Evolutionary conservation across 495 filamentous ascomycete genomes (phyloP).

Genomic region (Evernia prunastri): DNA sequence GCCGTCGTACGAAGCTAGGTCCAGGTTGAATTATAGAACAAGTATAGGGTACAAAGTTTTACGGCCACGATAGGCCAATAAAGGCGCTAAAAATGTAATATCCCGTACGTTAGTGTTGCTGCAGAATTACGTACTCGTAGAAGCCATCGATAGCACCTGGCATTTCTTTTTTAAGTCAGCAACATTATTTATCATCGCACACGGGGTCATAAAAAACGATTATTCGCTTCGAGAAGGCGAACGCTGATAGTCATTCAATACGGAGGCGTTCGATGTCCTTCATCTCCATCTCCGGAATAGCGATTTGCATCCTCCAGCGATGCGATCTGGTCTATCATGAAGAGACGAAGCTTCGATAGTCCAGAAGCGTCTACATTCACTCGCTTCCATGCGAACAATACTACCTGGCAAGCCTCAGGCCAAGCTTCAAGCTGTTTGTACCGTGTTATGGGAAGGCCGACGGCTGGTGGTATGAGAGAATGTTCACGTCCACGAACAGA

Average conservation of each 20-base stretch:
- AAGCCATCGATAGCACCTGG: neutral
- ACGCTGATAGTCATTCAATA: neutral
- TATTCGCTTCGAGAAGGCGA: neutral
- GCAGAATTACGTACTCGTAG: neutral
- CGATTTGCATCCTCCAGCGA: neutral
- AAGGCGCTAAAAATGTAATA: neutral
- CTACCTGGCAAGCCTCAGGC: conserved; percentile 87
- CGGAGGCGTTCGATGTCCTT: neutral
- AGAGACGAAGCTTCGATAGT: conserved; percentile 12
- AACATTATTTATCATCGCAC: neutral
- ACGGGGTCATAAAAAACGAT: neutral
- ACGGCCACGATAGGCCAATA: neutral
- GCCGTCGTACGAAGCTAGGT: neutral
- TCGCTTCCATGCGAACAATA: conserved; percentile 62
- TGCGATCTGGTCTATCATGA: conserved; percentile 6
- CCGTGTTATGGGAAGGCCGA: conserved; percentile 72
- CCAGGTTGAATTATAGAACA: too few relatives aligned
- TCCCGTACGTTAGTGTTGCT: neutral
- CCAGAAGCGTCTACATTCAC: conserved; percentile 3
- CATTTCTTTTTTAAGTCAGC: neutral
- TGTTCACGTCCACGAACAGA: neutral
- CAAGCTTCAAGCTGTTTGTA: conserved; percentile 82
- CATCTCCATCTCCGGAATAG: neutral
- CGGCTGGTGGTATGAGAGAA: conserved; percentile 64
- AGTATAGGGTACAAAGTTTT: too few relatives aligned